Percentiles rank a stretch among this genome's conserved stretches.
Evolutionary conservation across 2,329 filamentous ascomycete genomes (phyloP).

Genomic region (Mariannaea sp.): DNA sequence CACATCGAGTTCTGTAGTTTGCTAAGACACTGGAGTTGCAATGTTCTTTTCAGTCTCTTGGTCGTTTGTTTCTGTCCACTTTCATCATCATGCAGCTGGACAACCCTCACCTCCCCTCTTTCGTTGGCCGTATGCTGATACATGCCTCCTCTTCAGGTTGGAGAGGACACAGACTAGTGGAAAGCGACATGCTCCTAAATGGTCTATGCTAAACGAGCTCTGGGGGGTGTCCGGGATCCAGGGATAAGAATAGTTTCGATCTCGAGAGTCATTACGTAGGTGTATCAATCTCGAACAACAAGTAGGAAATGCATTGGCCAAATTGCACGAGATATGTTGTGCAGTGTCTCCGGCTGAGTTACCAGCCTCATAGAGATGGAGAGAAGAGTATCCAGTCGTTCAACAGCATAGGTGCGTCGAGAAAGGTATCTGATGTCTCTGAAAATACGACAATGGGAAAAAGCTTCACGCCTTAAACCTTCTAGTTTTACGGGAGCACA

Average conservation of each 20-base stretch:
- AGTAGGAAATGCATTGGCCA: neutral
- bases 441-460: neutral
- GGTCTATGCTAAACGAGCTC: neutral
- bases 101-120: neutral
- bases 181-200: neutral
- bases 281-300: neutral
- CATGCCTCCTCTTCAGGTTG: neutral
- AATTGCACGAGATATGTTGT: neutral
- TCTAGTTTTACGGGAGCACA: neutral
- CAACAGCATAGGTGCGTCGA: neutral
- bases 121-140: neutral
- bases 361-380: neutral
- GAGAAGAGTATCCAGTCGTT: too few relatives aligned
- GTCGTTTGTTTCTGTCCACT: neutral
- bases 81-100: neutral
- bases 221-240: too few relatives aligned
- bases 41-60: neutral
- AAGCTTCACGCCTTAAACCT: neutral
- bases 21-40: neutral
- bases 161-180: neutral
- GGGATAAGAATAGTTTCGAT: neutral
- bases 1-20: neutral
- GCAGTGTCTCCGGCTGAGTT: neutral
- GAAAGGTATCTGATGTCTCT: neutral
- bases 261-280: neutral